A percentile compares a stretch with the other conserved stretches of the same genome.
Conservation (phyloP, 371 early-diverging fungal species). For the Mortierella sp. region DNA sequence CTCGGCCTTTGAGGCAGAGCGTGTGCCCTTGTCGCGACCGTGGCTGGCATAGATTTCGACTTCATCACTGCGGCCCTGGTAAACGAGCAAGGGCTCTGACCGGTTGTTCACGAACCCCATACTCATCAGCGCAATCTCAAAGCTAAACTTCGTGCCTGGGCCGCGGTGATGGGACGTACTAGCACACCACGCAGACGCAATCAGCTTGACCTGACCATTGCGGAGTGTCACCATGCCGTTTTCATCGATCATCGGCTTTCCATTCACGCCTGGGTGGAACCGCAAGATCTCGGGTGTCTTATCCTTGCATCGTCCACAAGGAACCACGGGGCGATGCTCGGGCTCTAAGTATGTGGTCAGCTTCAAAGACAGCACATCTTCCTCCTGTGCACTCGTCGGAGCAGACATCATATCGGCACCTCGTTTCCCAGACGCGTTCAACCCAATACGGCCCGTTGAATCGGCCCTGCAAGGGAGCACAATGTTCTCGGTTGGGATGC, state of each 20-base stretch:
- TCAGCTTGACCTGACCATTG: slow-evolving; percentile 35
- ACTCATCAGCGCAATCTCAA: slow-evolving; percentile 31
- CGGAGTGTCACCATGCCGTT: slow-evolving; percentile 44
- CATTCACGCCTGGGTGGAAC: slow-evolving; percentile 39
- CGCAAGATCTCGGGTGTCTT: slow-evolving; percentile 39
- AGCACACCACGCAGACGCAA: slow-evolving; percentile 42
- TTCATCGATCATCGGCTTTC: slow-evolving; percentile 43
- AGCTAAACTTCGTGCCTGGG: slow-evolving; percentile 39
- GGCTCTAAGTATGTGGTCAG: slow-evolving; percentile 32
- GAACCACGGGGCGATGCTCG: slow-evolving; percentile 32
- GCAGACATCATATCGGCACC: slow-evolving; percentile 20
- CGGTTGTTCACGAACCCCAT: slow-evolving; percentile 9
- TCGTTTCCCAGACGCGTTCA: slow-evolving; percentile 36
- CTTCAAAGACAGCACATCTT: slow-evolving; percentile 33
- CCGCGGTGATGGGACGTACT: slow-evolving; percentile 39
- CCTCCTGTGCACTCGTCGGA: slow-evolving; percentile 40
- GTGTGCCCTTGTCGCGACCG: slow-evolving; percentile 32
- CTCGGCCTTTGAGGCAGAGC: slow-evolving; percentile 7
- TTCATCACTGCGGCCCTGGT: slow-evolving; percentile 29
- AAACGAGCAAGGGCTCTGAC: slow-evolving; percentile 15
- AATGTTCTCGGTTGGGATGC: slow-evolving; percentile 36
- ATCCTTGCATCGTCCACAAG: slow-evolving; percentile 41
- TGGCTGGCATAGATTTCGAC: slow-evolving; percentile 39
- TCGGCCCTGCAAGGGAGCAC: slow-evolving; percentile 36
- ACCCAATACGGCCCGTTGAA: slow-evolving; percentile 11